Percentiles rank a stretch among this genome's conserved stretches.
These are phyloP conservation scores for Sarcodon sp. DNA, from an alignment of 768 basidiomycete genomes.

Conservation along the genomic window DNA sequence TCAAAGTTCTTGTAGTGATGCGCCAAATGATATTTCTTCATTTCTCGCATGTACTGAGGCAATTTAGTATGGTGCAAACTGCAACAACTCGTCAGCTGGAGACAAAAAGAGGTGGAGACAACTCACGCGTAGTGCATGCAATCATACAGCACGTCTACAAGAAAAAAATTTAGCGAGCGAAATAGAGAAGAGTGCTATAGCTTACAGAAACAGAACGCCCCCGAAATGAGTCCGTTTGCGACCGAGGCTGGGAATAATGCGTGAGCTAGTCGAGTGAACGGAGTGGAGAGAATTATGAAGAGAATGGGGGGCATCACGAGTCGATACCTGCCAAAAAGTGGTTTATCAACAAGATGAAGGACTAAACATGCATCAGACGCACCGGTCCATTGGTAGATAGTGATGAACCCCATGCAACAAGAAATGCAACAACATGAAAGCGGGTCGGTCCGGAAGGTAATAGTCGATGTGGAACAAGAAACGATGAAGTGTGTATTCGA, in stretches of 20 bases:
- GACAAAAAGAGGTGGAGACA: neutral
- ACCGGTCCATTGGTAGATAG: constrained; percentile 95
- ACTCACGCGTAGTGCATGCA: constrained; percentile 86
- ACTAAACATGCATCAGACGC: constrained; percentile 10
- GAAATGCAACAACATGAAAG: constrained; percentile 81
- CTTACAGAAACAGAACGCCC: constrained; percentile 63
- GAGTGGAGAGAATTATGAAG: constrained; percentile 64
- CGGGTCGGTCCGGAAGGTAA: constrained; percentile 69
- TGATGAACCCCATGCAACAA: constrained; percentile 93
- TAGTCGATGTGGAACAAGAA: constrained; percentile 96
- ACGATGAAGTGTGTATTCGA: constrained; percentile 89
- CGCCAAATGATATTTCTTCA: constrained; percentile 96
- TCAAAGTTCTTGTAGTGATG: constrained; percentile 99
- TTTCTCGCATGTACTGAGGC: constrained; percentile 75
- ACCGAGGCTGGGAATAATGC: constrained; percentile 68
- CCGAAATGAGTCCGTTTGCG: constrained; percentile 88
- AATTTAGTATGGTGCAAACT: constrained; percentile 80
- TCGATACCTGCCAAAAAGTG: constrained; percentile 41
- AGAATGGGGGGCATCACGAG: constrained; percentile 94
- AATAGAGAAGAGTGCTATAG: constrained; percentile 2
- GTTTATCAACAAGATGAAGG: neutral
- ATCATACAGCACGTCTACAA: constrained; percentile 71
- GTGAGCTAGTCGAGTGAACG: constrained; percentile 82
- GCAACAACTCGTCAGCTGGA: constrained; percentile 6
- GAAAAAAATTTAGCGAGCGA: neutral